Evolutionary conservation across 2,329 filamentous ascomycete genomes (phyloP), one percentile per base, ranked within the genome.

Genomic region (Neofusicoccum parvum): DNA sequence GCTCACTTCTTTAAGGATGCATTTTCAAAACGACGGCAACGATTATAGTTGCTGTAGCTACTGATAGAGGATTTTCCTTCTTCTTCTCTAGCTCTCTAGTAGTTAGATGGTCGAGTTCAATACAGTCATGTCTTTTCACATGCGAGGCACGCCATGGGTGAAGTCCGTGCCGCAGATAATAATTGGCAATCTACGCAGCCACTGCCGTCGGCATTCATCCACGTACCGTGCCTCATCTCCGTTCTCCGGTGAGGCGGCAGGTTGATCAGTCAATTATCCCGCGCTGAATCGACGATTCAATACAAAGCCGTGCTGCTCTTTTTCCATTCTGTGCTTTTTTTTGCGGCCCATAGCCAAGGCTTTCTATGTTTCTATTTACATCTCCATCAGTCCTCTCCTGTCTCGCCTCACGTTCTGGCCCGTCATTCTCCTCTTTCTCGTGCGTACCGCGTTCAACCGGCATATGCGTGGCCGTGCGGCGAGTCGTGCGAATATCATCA

Each of bases 211-310:
- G 41, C 41, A 48, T 14, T 48, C n/a, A 17, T 48, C 37, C 43
- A 48, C 17, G 32, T 49, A 48, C 41, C 56, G 41, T 48, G 39
- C 54, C 36, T 60, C 43, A 48, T 60, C 32, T 60, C 56, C 56
- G 56, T 60, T 37, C 39, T 20, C 37, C 17, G 36, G 37, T 43
- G 53, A 32, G 37, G 20, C 36, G 23, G 49, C 9, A 37, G 27
- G 32, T 32, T 36, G 48, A 41, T 20, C 53, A 41, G 45, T 58
- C 20, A 34, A 45, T 14, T 27, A 14, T 37, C 17, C 41, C 56
- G 32, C 32, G 34, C 34, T 3, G n/a, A 39, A 53, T 53, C 50
- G 50, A 37, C 50, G 50, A 53, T 53, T 39, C 50, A 53, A 53
- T 36, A 20, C 15, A 12, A 5, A 49, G 10, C 43, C 43, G 43